phyloP scores from a whole-genome alignment of 805 yeast species.

The Sugiyamaella lignohabitans region DNA sequence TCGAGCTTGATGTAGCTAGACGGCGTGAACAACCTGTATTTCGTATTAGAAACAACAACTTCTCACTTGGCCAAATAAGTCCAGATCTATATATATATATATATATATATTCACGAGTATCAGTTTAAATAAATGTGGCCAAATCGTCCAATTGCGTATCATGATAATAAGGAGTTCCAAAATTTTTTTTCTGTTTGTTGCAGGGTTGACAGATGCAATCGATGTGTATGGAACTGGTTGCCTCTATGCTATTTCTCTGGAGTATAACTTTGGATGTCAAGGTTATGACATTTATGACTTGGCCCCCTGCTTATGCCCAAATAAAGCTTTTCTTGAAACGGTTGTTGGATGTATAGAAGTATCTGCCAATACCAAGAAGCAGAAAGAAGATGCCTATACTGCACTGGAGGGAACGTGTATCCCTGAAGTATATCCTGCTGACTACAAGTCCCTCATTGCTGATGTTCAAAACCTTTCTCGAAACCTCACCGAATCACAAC shows the following conservation, averaged over 20 bases:
- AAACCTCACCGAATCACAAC: neutral
- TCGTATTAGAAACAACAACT: too few relatives aligned
- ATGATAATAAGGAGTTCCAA: too few relatives aligned
- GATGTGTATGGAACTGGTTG: constrained; percentile 4
- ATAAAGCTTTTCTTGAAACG: constrained; percentile 3
- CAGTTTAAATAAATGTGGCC: too few relatives aligned
- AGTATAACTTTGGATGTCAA: constrained; percentile 1
- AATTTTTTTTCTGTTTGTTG: too few relatives aligned
- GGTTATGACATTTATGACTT: neutral
- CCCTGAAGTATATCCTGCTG: neutral
- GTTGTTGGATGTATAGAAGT: constrained; percentile 7
- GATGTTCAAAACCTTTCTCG: neutral
- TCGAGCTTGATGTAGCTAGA: too few relatives aligned
- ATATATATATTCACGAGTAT: too few relatives aligned
- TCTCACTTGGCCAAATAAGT: too few relatives aligned
- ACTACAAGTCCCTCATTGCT: neutral
- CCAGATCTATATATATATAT: too few relatives aligned
- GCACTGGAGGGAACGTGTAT: constrained; percentile 35
- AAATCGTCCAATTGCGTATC: too few relatives aligned
- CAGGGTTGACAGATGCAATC: too few relatives aligned
- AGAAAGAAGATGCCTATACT: neutral
- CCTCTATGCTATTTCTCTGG: neutral
- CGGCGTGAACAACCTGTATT: too few relatives aligned
- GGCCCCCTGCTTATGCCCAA: constrained; percentile 9
- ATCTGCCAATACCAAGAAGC: neutral